Base-by-base conservation (phyloP, 164 flowering plant species). In the Umbellularia californica region DNA sequence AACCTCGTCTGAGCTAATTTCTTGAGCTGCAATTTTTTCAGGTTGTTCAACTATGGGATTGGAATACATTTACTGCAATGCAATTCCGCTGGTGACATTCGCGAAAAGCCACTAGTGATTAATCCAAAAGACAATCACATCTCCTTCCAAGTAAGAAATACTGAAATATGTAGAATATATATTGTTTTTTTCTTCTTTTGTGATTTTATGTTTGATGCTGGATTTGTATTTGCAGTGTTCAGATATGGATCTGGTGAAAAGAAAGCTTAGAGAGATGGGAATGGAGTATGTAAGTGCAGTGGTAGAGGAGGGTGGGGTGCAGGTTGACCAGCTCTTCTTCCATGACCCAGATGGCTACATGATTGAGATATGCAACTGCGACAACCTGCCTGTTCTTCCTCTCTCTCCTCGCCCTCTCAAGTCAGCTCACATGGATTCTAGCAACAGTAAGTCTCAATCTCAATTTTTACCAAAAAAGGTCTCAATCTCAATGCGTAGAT, bases 261-360 rank as follows among this genome's bases (percentile, higher is more conserved):
- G 70, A 76, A 89, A 84, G 76, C 75, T 93, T 70, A 72, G 86
- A 70, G 89, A 84, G 9, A 83, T 88, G 90, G 88, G 85, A 7
- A 84, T 91, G 67, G 79, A 82, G 72, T 88, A 90, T 35, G 88
- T 79, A 68, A 87, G 85, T 0, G 91, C 87, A 1, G 77, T 81
- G 73, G 92, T 90, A 1, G 88, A 88, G 72, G 97, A 91, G 7
- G 88, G 81, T 1, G 93, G 93, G n/a, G 74, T 71, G 23, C 77
- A 67, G 69, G 90, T 90, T 55, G 93, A 91, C 55, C 97, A 90
- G 65, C 80, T 90, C 74, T 93, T 93, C 82, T 93, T 93, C 80
- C 93, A 93, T 69, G 97, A 93, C 80, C 97, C 97, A 67, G 97
- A 92, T 81, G 94, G 93, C 0, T 86, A 87, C 82, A 92, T 90